Base-by-base conservation (phyloP, 2,329 filamentous ascomycete species). In the Myriosclerotinia curreyana region DNA sequence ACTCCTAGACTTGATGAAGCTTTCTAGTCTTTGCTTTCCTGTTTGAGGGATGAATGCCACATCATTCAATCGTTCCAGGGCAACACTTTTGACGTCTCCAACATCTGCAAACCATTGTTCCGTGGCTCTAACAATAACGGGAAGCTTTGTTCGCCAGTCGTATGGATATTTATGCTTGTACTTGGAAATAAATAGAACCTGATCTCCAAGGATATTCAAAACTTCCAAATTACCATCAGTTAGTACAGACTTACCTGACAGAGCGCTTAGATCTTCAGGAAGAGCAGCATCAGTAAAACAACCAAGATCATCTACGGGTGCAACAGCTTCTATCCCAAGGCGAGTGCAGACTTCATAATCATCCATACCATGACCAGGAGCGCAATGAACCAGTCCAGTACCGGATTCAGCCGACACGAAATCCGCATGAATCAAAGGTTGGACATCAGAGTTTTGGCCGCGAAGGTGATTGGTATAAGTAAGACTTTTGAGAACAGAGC, bases 51-150 rank as follows among this genome's bases (percentile, higher is more conserved):
- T 81, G 71, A 98, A 99, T 0, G 80, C 81, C 31, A 98, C 91
- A 46, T 84, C 75, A 0, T 86, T 79, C 14, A 99, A 79, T 11
- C 91, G 85, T 20, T 81, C 76, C 31, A 96, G 78, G 0, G 93
- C 91, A 40, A 84, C 81, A 1, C 84, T 79, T 71, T 96, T 96
- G 76, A 98, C 94, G 59, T 82, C 85, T 17, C 83, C 91, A 2
- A 97, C 91, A 75, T 98, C 91, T 14, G 95, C 92, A 74, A 99
- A 99, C 95, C 95, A 99, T 77, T 99, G 95, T 46, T 93, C 91
- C 0, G 96, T 99, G 4, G 95, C 94, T 69, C 95, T 82, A 42
- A 96, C 86, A 66, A 99, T 92, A 58, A 99, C 88, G 1, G 95
- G 95, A 69, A 90, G 83, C 77, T 98, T 99, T 0, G 94, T 96